Conservation (phyloP, 1,139 yeast genomes). For the Pichia sp. region DNA sequence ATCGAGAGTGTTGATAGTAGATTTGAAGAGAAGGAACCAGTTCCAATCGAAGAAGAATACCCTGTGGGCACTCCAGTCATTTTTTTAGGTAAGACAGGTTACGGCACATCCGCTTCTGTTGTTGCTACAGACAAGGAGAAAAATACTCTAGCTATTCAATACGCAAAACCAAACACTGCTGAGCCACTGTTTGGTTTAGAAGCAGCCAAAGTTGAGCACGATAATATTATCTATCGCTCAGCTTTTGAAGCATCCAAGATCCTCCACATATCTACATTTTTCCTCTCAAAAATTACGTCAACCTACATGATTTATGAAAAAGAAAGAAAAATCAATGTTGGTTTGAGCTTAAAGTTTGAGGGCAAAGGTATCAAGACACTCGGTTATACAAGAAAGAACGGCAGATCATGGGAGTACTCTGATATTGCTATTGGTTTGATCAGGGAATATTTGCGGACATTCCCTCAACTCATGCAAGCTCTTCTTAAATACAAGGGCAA, state of each 20-base stretch:
- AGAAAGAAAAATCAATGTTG: conserved; percentile 60
- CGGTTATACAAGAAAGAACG: conserved; percentile 70
- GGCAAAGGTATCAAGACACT: conserved; percentile 73
- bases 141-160: conserved; percentile 65
- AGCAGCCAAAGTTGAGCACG: conserved; percentile 50
- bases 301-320: conserved; percentile 54
- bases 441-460: conserved; percentile 50
- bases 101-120: conserved; percentile 86
- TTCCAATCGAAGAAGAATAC: conserved; percentile 75
- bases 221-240: conserved; percentile 54
- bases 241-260: conserved; percentile 59
- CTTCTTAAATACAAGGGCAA: conserved; percentile 29
- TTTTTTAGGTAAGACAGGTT: conserved; percentile 84
- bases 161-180: conserved; percentile 37
- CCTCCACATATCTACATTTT: conserved; percentile 51
- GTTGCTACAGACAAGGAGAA: conserved; percentile 46
- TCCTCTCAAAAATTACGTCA: conserved; percentile 74
- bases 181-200: conserved; percentile 61
- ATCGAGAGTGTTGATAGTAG: conserved; percentile 72
- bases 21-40: conserved; percentile 63
- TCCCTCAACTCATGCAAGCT: conserved; percentile 53
- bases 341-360: conserved; percentile 81
- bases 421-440: conserved; percentile 65
- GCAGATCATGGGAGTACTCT: conserved; percentile 79
- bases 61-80: conserved; percentile 68